Evolutionary conservation across 129 eudicot species (phyloP), one percentile per base, ranked within the genome.

Genomic region (Flaveria brownii): DNA sequence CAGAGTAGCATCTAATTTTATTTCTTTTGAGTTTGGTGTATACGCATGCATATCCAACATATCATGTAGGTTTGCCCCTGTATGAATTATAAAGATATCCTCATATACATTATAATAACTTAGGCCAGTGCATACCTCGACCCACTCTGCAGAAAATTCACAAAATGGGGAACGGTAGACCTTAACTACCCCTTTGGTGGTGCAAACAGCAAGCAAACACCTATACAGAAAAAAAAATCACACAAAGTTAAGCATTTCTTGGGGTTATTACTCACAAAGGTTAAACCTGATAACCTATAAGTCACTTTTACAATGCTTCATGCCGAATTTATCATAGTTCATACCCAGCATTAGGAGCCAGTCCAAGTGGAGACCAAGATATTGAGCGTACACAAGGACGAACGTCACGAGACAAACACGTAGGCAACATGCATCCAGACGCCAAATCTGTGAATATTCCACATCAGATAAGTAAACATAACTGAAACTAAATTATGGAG

Each of bases 181-280:
- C 82, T 89, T 94, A 76, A 91, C 99, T 1, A 74, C 80, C 15
- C 97, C 99, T 47, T 79, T 84, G 18, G 87, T 82, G 49, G 99
- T 89, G 85, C 97, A 94, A 77, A 94, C 90, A 87, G 96, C 97
- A 86, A 94, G 97, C 87, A 91, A 70, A 82, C 96, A 91, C 71
- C 99, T 91, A 82, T 30, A 64, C 1, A 74, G 43, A 77, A 30
- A 65, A 30, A 65, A 18, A 67, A 39, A 25, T 23, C 47, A 17
- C 20, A 42, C 39, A 63, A 45, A 47, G 16, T 63, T 64, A 42
- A 66, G 68, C 28, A 17, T 59, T 47, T 15, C 8, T 23, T 39
- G 20, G 56, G 8, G 3, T n/a, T 41, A 39, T 4, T 7, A 1
- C 23, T 14, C 4, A 18, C 15, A 20, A 42, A 20, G 67, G 15